Conservation (phyloP, 1,284 basidiomycete genomes). For the Austroboletus novae-zelandiae region DNA sequence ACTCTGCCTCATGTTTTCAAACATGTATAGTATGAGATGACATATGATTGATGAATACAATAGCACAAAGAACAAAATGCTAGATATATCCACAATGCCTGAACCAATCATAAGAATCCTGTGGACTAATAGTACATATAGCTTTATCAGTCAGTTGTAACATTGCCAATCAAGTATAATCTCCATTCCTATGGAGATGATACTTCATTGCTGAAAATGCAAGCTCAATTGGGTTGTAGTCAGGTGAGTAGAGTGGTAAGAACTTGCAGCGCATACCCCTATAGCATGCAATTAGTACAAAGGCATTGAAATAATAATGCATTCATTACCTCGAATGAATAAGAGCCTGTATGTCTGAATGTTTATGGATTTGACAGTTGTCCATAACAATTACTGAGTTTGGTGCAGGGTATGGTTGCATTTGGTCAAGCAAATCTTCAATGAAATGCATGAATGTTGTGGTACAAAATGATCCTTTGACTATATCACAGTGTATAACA, state of each 20-base stretch:
- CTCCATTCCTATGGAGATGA: conserved; percentile 1
- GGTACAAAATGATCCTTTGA: not conserved
- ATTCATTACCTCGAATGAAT: not conserved
- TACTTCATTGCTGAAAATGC: not conserved
- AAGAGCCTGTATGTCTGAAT: not conserved
- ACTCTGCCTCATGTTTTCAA: too few species aligned
- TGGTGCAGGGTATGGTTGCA: not conserved
- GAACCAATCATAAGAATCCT: not conserved
- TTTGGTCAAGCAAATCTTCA: not conserved
- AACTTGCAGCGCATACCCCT: not conserved
- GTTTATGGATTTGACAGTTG: conserved; percentile 1
- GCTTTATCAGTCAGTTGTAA: not conserved
- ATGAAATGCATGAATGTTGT: not conserved
- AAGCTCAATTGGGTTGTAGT: conserved; percentile 3
- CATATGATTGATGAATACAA: too few species aligned
- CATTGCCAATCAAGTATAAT: conserved; percentile 1
- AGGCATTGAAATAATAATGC: not conserved
- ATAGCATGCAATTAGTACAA: not conserved
- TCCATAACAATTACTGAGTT: not conserved
- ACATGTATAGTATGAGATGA: too few species aligned
- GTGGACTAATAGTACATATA: conserved; percentile 4
- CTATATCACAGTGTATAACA: not conserved
- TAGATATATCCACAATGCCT: not conserved
- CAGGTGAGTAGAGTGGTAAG: not conserved
- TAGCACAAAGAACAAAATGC: not conserved